These are phyloP conservation scores for Cutaneotrichosporon mucoides DNA, from an alignment of 1,284 basidiomycete species.

Conservation along the genomic window DNA sequence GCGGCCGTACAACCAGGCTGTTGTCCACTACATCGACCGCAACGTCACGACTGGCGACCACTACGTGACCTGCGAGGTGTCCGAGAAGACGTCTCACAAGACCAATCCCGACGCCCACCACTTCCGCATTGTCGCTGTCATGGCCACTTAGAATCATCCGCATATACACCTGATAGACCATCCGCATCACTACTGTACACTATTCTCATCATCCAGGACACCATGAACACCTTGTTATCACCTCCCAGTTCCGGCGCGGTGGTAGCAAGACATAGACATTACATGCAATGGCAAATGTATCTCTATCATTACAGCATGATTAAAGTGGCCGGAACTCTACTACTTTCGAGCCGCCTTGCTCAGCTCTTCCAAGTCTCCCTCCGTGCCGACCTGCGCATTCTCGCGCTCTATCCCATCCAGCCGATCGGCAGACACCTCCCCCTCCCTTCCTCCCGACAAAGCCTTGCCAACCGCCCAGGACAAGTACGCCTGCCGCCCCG, in stretches of 20 bases:
- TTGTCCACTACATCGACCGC: conserved; percentile 46
- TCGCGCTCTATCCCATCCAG: conserved; percentile 20
- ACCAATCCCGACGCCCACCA: conserved; percentile 43
- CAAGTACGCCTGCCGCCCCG: conserved; percentile 47
- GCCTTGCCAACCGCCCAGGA: conserved; percentile 44
- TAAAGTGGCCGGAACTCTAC: background rate
- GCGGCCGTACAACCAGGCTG: conserved; percentile 44
- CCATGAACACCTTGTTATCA: too few species aligned
- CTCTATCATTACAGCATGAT: background rate
- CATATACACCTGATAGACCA: background rate
- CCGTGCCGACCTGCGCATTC: conserved; percentile 19
- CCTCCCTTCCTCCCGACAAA: conserved; percentile 9
- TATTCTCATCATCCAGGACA: too few species aligned
- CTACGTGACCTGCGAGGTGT: conserved; percentile 48
- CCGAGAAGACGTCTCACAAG: conserved; percentile 43
- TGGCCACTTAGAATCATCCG: conserved; percentile 40
- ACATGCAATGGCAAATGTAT: background rate
- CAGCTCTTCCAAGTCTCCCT: conserved; percentile 22
- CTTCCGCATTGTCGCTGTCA: conserved; percentile 49
- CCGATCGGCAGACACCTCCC: conserved; percentile 12
- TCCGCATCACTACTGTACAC: too few species aligned
- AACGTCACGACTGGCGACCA: conserved; percentile 41
- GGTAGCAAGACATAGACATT: background rate
- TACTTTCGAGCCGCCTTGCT: background rate
- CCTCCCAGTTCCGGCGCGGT: background rate